phyloP scores from a whole-genome alignment of 1,284 basidiomycete species.

The Malassezia sp. region DNA sequence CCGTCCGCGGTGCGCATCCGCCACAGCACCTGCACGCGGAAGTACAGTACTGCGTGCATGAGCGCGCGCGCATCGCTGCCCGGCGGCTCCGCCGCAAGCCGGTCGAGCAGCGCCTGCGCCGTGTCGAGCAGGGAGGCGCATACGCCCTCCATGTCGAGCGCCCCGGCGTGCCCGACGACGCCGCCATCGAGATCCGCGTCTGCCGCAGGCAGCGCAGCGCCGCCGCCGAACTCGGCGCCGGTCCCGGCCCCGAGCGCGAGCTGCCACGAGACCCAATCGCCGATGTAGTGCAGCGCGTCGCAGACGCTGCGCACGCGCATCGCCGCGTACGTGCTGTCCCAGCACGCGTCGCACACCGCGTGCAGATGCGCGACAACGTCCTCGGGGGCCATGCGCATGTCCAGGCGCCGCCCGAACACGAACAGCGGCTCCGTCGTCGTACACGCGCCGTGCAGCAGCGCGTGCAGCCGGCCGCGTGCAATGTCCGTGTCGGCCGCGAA shows the following conservation, averaged over 20 bases:
- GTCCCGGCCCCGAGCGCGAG: background rate
- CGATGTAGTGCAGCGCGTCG: conserved; percentile 6
- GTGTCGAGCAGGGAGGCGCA: background rate
- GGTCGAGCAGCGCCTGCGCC: background rate
- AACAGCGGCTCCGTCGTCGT: too few relatives aligned
- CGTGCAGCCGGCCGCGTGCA: conserved; percentile 20
- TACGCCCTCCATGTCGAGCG: background rate
- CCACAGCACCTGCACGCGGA: conserved; percentile 32
- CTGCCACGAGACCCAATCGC: conserved; percentile 12
- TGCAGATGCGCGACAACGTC: background rate
- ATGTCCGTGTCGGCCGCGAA: conserved; percentile 14
- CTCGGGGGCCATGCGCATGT: too few relatives aligned
- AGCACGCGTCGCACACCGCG: background rate
- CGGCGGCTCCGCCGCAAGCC: background rate
- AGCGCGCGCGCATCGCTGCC: background rate
- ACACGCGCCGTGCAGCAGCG: conserved; percentile 17
- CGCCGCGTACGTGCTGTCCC: background rate
- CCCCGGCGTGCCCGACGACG: background rate
- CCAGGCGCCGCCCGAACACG: too few relatives aligned
- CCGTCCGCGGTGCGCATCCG: background rate
- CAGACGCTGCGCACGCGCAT: too few relatives aligned
- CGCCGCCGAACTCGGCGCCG: background rate
- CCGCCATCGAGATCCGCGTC: background rate
- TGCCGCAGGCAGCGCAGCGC: too few relatives aligned
- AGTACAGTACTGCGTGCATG: conserved; percentile 26